These are phyloP conservation scores for Penicillium paneum DNA, from an alignment of 2,329 filamentous ascomycete species.

Conservation along the genomic window DNA sequence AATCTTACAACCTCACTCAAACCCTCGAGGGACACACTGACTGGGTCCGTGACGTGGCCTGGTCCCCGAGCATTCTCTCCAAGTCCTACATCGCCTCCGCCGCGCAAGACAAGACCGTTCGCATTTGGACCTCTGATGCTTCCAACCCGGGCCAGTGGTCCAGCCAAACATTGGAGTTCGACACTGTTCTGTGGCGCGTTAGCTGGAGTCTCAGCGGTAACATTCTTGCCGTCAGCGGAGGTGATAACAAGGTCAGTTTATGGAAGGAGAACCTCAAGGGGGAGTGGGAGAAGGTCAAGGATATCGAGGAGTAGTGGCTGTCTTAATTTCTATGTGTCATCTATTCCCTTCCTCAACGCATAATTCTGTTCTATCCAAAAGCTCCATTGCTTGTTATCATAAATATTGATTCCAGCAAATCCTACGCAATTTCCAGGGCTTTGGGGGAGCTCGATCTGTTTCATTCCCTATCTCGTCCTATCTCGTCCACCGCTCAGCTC, in stretches of 20 bases:
- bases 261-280: conserved; percentile 99
- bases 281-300: conserved; percentile 96
- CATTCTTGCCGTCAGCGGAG: conserved; percentile 86
- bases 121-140: conserved; percentile 86
- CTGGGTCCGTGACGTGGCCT: conserved; percentile 97
- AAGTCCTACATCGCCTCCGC: conserved; percentile 97
- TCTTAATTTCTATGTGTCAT: conserved; percentile 11
- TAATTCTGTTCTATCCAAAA: conserved; percentile 6
- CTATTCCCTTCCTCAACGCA: conserved; percentile 18
- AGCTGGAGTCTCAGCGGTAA: conserved; percentile 98
- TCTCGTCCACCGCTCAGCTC: background rate
- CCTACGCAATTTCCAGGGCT: background rate
- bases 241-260: conserved; percentile 92
- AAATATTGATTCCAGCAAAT: background rate
- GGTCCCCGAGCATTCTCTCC: conserved; percentile 90
- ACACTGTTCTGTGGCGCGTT: conserved; percentile 88
- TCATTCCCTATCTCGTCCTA: background rate
- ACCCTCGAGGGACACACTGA: conserved; percentile 78
- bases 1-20: conserved; percentile 51
- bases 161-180: conserved; percentile 80
- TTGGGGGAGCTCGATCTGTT: background rate
- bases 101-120: conserved; percentile 93
- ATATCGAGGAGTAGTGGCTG: conserved; percentile 72
- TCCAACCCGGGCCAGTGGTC: conserved; percentile 71
- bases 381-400: background rate